Evolutionary conservation across 257 asterid genomes (phyloP), one percentile per base, ranked within the genome.

Genomic region (Hygrophila difformis): DNA sequence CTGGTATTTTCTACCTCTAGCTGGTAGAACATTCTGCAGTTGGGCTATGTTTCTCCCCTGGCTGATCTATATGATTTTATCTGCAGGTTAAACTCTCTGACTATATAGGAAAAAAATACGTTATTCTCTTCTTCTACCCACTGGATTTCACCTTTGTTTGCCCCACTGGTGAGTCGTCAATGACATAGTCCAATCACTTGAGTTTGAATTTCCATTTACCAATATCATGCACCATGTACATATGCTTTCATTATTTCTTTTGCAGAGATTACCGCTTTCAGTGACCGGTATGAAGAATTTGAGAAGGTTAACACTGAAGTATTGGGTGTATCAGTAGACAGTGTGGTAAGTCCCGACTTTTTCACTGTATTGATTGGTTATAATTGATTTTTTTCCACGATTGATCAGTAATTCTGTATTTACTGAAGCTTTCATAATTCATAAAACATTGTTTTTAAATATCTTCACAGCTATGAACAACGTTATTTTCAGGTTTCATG

Each of bases 1-100:
- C n/a, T n/a, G n/a, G n/a, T n/a, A n/a, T n/a, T n/a, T n/a, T n/a
- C n/a, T n/a, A n/a, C n/a, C n/a, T n/a, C n/a, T n/a, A n/a, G n/a
- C n/a, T n/a, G n/a, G n/a, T n/a, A n/a, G n/a, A n/a, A n/a, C n/a
- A n/a, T n/a, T n/a, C n/a, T n/a, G n/a, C n/a, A n/a, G n/a, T n/a
- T n/a, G n/a, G n/a, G n/a, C n/a, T n/a, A n/a, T n/a, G n/a, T n/a
- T n/a, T n/a, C n/a, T n/a, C n/a, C n/a, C n/a, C n/a, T 26, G 10
- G 10, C 37, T 33, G 12, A 33, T 4, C 37, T 33, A 2, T 2
- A 9, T 33, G 6, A 9, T 33, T 5, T 33, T 62, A 16, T 21
- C 51, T 78, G 66, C 84, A 85, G 98, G 98, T 91, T 53, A 91
- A 85, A 63, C 82, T 91, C 39, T 91, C 98, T 0, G 94, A 91